Evolutionary conservation across 306 rosid genomes (phyloP).

Genomic region (Rubus parviflorus): DNA sequence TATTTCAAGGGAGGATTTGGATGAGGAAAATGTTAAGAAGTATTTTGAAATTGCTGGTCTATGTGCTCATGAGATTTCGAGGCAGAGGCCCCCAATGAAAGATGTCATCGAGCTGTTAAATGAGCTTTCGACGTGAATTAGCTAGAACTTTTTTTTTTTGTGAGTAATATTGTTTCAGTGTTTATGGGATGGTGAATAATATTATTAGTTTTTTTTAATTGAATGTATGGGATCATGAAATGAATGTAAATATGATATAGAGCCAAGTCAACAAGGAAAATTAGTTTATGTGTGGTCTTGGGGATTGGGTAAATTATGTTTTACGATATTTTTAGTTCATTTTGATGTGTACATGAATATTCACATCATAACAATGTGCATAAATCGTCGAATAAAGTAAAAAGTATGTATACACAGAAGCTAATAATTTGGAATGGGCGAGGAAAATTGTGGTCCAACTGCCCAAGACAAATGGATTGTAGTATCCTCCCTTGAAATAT

Average conservation of each 20-base stretch:
- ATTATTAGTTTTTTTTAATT: neutral
- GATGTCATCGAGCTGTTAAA: slow-evolving; percentile 40
- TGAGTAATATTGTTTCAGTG: neutral
- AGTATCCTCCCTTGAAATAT: no score
- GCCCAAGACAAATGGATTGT: no score
- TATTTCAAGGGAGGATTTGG: slow-evolving; percentile 45
- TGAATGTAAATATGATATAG: neutral
- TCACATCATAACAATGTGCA: neutral
- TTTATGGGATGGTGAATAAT: neutral
- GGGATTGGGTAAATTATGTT: neutral
- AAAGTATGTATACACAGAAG: neutral
- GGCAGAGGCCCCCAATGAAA: slow-evolving; percentile 59
- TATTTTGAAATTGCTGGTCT: slow-evolving; percentile 62
- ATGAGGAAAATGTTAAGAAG: slow-evolving; percentile 48
- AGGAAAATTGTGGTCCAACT: no score
- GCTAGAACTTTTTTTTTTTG: neutral
- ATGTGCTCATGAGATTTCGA: slow-evolving; percentile 50
- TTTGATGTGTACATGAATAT: neutral
- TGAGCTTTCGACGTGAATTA: slow-evolving; percentile 22
- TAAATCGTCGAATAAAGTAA: neutral
- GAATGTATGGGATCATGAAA: neutral
- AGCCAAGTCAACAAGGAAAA: neutral
- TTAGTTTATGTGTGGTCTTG: neutral
- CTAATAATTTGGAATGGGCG: no score
- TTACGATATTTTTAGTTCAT: neutral